Evolutionary conservation across 2,329 filamentous ascomycete genomes (phyloP), one percentile per base, ranked within the genome.

Genomic region (Fusarium drepaniforme): DNA sequence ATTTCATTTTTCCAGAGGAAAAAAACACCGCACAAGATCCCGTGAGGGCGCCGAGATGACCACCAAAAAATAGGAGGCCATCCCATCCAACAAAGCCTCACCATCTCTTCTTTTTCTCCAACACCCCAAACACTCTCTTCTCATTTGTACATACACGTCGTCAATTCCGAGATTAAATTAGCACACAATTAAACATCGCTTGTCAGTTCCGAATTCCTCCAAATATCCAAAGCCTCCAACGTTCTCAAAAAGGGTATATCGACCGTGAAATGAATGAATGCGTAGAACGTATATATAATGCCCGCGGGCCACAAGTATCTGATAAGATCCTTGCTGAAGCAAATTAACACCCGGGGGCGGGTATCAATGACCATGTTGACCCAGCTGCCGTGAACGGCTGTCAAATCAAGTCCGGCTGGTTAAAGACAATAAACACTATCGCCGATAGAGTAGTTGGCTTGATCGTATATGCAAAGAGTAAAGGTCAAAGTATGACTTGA

Each of bases 361-460:
- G 70, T 69, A 74, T 78, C 66, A 68, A 42, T 65, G 66, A 44
- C 75, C 53, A 53, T 56, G 64, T 28, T 53, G 64, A 11, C 51
- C 42, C 51, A 33, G 62, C 59, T 67, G 67, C 44, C 23, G 38
- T 37, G 40, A 60, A 61, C 11, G 57, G 63, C 71, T 21, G 25
- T 5, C 30, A 46, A 18, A 33, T 5, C 49, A 57, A 62, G 60
- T 49, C 69, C 7, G 63, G 60, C 13, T 56, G 71, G 49, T 66
- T 59, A 69, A 76, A 80, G 75, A 80, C 75, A 81, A 80, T 81
- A 81, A 80, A 82, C 79, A 80, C 80, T 79, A 81, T 82, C 76
- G 80, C 80, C 80, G 75, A 80, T 78, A 78, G 72, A 69, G 68
- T 75, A 68, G 53, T 67, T 78, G 76, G 75, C 76, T 72, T 75